These are phyloP conservation scores for Sphenostylis stenocarpa DNA, from an alignment of 306 rosid species.

Conservation along the genomic window DNA sequence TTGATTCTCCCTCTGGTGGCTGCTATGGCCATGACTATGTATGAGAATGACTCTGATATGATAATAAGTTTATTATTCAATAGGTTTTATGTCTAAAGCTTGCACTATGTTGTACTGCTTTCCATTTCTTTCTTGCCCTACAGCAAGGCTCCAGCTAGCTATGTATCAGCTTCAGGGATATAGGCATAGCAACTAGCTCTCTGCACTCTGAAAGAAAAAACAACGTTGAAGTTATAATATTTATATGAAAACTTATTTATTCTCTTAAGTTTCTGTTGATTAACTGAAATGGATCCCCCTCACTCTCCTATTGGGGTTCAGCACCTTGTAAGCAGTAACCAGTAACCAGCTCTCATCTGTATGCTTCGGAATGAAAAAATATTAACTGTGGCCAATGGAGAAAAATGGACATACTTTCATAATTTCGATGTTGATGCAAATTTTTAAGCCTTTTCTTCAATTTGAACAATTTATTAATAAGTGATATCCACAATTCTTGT, in stretches of 20 bases:
- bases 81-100: background rate
- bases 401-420: background rate
- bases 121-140: background rate
- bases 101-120: background rate
- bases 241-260: background rate
- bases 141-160: background rate
- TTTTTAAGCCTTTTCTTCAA: too few relatives aligned
- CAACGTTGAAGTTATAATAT: background rate
- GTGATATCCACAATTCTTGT: background rate
- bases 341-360: background rate
- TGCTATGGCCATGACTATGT: too few relatives aligned
- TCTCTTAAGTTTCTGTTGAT: too few relatives aligned
- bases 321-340: background rate
- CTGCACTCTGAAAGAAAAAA: background rate
- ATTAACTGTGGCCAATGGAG: background rate
- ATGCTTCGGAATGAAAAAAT: background rate
- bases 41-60: background rate
- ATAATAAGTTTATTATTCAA: background rate
- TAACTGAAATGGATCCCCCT: background rate
- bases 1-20: conserved; percentile 17
- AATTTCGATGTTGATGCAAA: too few relatives aligned
- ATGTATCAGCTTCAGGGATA: background rate
- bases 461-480: background rate
- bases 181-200: background rate
- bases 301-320: background rate